A percentile compares a stretch with the other conserved stretches of the same genome.
These are phyloP conservation scores for Boletus pseudo-olivaceus DNA, from an alignment of 768 basidiomycete species.

Conservation along the genomic window DNA sequence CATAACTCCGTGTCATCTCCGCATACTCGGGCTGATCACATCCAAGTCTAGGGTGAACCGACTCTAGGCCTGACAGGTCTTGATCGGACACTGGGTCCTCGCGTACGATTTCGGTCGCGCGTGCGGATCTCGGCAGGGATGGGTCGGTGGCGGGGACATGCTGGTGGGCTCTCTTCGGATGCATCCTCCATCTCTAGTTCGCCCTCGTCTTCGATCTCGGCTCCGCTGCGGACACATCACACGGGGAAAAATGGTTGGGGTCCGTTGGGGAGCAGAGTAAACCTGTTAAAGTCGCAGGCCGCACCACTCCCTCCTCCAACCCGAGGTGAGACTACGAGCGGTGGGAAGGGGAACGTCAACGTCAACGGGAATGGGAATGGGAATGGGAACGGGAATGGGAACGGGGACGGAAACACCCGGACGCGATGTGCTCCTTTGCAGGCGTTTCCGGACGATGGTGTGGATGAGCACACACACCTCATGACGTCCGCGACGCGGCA, in stretches of 20 bases:
- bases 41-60: slow-evolving; percentile 14
- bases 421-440: slow-evolving; percentile 6
- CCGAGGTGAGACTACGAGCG: not conserved
- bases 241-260: slow-evolving; percentile 54
- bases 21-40: not conserved
- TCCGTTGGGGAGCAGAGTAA: slow-evolving; percentile 58
- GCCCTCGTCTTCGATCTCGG: slow-evolving; percentile 78
- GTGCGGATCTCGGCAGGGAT: slow-evolving; percentile 76
- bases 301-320: not conserved
- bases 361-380: not conserved
- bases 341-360: not conserved
- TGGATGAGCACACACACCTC: slow-evolving; percentile 40
- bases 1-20: not conserved
- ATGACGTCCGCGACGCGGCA: slow-evolving; percentile 24
- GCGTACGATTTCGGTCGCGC: slow-evolving; percentile 68
- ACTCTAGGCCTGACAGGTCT: not conserved
- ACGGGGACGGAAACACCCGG: not conserved
- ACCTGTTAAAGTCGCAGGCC: slow-evolving; percentile 20
- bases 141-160: slow-evolving; percentile 40
- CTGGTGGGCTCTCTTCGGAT: slow-evolving; percentile 23
- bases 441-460: slow-evolving; percentile 12
- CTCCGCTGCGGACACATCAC: slow-evolving; percentile 62
- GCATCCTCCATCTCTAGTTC: slow-evolving; percentile 54
- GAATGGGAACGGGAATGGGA: not conserved
- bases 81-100: slow-evolving; percentile 18